A percentile compares a stretch with the other conserved stretches of the same genome.
These are phyloP conservation scores for Schwanniomyces pseudopolymorphus DNA, from an alignment of 805 yeast species.

Conservation along the genomic window DNA sequence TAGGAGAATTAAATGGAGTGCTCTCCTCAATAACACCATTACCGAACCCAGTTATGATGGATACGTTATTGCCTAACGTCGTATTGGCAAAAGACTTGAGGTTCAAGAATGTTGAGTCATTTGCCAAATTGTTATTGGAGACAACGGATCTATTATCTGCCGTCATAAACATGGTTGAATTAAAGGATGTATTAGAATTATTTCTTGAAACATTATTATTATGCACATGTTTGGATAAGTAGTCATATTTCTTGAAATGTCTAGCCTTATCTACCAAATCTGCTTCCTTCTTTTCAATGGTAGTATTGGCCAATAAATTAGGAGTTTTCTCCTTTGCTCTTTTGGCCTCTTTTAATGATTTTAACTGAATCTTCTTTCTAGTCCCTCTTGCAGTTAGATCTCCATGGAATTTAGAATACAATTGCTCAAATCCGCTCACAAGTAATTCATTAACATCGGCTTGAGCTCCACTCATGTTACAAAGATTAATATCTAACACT, in stretches of 20 bases:
- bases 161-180: constrained; percentile 6
- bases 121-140: constrained; percentile 2
- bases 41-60: constrained; percentile 35
- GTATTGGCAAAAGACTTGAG: constrained; percentile 12
- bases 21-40: constrained; percentile 39
- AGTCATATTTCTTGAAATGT: constrained; percentile 27
- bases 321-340: constrained; percentile 3
- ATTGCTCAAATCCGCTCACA: constrained; percentile 17
- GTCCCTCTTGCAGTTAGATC: constrained; percentile 29
- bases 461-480: constrained; percentile 33
- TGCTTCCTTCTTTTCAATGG: constrained; percentile 22
- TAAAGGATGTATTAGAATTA: constrained; percentile 5
- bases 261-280: constrained; percentile 27
- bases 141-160: constrained; percentile 3
- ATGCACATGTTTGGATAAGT: constrained; percentile 29
- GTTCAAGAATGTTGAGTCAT: constrained; percentile 16
- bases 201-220: constrained; percentile 3
- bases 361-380: constrained; percentile 15
- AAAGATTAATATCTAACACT: constrained; percentile 22
- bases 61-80: constrained; percentile 19
- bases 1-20: constrained; percentile 34
- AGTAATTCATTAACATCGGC: constrained; percentile 26
- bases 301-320: constrained; percentile 7
- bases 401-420: constrained; percentile 25
- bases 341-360: constrained; percentile 1